Evolutionary conservation across 2,329 filamentous ascomycete species (phyloP).

Genomic region (Pyrenophora tritici-repentis): DNA sequence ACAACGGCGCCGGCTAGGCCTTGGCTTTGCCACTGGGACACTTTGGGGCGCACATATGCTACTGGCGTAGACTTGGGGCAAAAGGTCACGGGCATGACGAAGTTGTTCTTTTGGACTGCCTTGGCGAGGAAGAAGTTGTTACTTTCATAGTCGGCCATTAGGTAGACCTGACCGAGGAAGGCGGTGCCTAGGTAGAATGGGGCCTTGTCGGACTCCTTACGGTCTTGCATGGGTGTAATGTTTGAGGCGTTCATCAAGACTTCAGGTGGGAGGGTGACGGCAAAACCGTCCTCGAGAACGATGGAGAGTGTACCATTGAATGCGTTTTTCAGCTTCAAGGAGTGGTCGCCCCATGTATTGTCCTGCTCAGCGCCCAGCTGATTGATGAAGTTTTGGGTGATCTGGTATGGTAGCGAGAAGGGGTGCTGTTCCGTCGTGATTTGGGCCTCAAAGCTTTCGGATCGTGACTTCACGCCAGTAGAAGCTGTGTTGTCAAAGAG

Average conservation of each 20-base stretch:
- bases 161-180: conserved; percentile 51
- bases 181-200: conserved; percentile 49
- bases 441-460: conserved; percentile 46
- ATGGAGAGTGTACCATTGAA: conserved; percentile 51
- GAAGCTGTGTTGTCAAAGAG: conserved; percentile 42
- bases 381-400: conserved; percentile 49
- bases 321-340: conserved; percentile 42
- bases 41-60: conserved; percentile 37
- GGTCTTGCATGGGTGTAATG: conserved; percentile 44
- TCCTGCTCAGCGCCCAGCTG: conserved; percentile 42
- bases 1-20: conserved; percentile 48
- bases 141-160: conserved; percentile 51
- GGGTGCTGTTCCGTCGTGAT: conserved; percentile 52
- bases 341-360: conserved; percentile 47
- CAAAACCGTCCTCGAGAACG: conserved; percentile 48
- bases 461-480: conserved; percentile 37
- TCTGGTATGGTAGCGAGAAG: conserved; percentile 47
- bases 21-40: conserved; percentile 38
- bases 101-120: conserved; percentile 47
- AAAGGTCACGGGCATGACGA: conserved; percentile 49
- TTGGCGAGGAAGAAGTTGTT: conserved; percentile 49
- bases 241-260: conserved; percentile 47
- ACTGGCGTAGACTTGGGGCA: conserved; percentile 47
- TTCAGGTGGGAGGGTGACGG: conserved; percentile 47
- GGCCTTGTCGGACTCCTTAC: conserved; percentile 29